These are phyloP conservation scores for Fusarium siculi DNA, from an alignment of 2,329 filamentous ascomycete genomes.

Conservation along the genomic window DNA sequence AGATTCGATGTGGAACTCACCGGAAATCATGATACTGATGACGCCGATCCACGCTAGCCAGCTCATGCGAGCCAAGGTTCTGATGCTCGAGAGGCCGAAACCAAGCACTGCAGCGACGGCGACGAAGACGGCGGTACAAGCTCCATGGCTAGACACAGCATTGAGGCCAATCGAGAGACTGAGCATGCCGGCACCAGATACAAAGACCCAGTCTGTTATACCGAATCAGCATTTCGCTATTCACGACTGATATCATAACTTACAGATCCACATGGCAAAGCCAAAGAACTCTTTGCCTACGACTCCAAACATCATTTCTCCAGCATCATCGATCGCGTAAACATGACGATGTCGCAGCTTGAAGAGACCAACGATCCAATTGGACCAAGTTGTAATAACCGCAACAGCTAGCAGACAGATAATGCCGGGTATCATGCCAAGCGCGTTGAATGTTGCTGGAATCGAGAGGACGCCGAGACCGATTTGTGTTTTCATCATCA, in stretches of 20 bases:
- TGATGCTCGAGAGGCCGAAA: slow-evolving; percentile 47
- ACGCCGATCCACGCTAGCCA: slow-evolving; percentile 47
- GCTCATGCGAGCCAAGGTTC: slow-evolving; percentile 45
- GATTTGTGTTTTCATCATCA: slow-evolving; percentile 61
- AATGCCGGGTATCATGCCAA: slow-evolving; percentile 60
- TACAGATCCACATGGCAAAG: slow-evolving; percentile 50
- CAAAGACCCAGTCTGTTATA: slow-evolving; percentile 26
- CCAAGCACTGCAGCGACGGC: slow-evolving; percentile 46
- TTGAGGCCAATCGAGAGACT: slow-evolving; percentile 54
- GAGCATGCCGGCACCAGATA: slow-evolving; percentile 30
- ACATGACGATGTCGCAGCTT: slow-evolving; percentile 62
- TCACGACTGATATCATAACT: rapidly evolving
- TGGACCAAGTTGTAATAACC: slow-evolving; percentile 59
- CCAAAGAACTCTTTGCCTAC: slow-evolving; percentile 57
- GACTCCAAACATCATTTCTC: slow-evolving; percentile 58
- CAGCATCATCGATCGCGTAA: slow-evolving; percentile 65
- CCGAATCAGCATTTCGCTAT: neutral
- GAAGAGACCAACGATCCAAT: slow-evolving; percentile 61
- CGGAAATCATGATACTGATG: slow-evolving; percentile 25
- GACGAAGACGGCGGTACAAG: slow-evolving; percentile 54
- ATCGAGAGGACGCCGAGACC: slow-evolving; percentile 60
- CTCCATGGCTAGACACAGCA: slow-evolving; percentile 50
- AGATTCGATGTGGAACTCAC: neutral
- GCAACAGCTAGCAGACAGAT: slow-evolving; percentile 55
- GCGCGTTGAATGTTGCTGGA: slow-evolving; percentile 55